phyloP scores from a whole-genome alignment of 805 yeast species.

The Metschnikowia picachoensis region DNA sequence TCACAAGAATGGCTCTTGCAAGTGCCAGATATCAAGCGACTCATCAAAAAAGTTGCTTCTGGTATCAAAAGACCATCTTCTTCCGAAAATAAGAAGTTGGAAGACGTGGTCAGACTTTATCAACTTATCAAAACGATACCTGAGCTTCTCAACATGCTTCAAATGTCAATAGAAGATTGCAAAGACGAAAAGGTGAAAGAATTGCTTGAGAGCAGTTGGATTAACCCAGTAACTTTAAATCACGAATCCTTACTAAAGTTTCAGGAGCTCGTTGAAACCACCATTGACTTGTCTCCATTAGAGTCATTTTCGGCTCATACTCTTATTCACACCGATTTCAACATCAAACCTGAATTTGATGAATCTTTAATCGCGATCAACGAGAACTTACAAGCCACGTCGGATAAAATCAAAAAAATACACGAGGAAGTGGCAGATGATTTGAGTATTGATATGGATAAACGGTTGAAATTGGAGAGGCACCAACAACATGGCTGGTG shows the following conservation, averaged over 20 bases:
- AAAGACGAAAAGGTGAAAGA: slow-evolving; percentile 23
- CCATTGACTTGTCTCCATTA: slow-evolving; percentile 81
- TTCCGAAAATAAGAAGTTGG: slow-evolving; percentile 57
- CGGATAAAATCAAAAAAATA: slow-evolving; percentile 50
- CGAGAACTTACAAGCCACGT: slow-evolving; percentile 50
- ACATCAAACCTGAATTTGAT: slow-evolving; percentile 87
- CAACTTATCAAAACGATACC: slow-evolving; percentile 75
- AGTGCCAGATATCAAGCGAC: slow-evolving; percentile 79
- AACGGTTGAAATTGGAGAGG: slow-evolving; percentile 83
- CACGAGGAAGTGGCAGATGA: slow-evolving; percentile 70
- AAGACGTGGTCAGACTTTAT: slow-evolving; percentile 85
- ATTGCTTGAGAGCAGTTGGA: slow-evolving; percentile 52
- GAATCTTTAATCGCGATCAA: slow-evolving; percentile 64
- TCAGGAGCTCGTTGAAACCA: slow-evolving; percentile 86
- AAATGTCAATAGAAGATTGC: slow-evolving; percentile 37
- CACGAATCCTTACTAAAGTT: slow-evolving; percentile 56
- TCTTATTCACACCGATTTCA: slow-evolving; percentile 59
- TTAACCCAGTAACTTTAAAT: slow-evolving; percentile 49
- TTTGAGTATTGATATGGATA: slow-evolving; percentile 76
- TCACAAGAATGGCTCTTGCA: slow-evolving; percentile 63
- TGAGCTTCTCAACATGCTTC: slow-evolving; percentile 54
- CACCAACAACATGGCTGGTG: slow-evolving; percentile 94
- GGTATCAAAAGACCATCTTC: slow-evolving; percentile 29
- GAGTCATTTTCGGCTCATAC: slow-evolving; percentile 45
- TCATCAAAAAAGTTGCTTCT: slow-evolving; percentile 59